These are phyloP conservation scores for Nakaseomyces bracarensis DNA, from an alignment of 1,139 yeast genomes.

Conservation along the genomic window DNA sequence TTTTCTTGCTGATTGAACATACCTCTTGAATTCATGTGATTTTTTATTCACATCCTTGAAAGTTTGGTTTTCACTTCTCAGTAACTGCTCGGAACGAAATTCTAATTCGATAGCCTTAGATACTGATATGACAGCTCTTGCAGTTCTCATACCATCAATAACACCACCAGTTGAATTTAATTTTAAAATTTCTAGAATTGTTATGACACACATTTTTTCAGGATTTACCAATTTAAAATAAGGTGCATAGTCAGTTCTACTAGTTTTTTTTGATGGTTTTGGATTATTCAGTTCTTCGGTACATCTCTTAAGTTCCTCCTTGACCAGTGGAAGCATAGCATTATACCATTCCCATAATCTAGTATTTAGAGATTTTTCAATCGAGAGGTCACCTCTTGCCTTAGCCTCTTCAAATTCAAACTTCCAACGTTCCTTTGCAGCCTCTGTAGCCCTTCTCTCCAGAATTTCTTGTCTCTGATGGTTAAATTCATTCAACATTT, in stretches of 20 bases:
- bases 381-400: constrained; percentile 50
- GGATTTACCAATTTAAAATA: constrained; percentile 63
- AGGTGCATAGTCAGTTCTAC: constrained; percentile 61
- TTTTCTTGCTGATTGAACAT: constrained; percentile 32
- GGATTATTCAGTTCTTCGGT: constrained; percentile 9
- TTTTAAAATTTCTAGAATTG: constrained; percentile 74
- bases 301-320: constrained; percentile 34
- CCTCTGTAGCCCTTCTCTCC: constrained; percentile 74
- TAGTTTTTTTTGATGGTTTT: constrained; percentile 9
- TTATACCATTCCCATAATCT: constrained; percentile 71
- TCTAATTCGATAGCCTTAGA: constrained; percentile 84
- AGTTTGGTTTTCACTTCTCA: constrained; percentile 49
- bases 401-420: constrained; percentile 67
- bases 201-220: constrained; percentile 73
- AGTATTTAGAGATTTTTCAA: constrained; percentile 57
- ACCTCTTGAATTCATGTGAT: constrained; percentile 30
- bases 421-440: constrained; percentile 84
- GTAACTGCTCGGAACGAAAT: constrained; percentile 58
- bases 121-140: constrained; percentile 70
- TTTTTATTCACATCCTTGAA: constrained; percentile 35
- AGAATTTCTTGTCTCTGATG: constrained; percentile 65
- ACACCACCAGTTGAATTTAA: constrained; percentile 69
- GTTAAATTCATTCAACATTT: constrained; percentile 59
- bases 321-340: constrained; percentile 59
- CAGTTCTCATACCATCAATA: constrained; percentile 78